Conservation (phyloP, 345 rosid genomes). For the Gynandropsis gynandra region DNA sequence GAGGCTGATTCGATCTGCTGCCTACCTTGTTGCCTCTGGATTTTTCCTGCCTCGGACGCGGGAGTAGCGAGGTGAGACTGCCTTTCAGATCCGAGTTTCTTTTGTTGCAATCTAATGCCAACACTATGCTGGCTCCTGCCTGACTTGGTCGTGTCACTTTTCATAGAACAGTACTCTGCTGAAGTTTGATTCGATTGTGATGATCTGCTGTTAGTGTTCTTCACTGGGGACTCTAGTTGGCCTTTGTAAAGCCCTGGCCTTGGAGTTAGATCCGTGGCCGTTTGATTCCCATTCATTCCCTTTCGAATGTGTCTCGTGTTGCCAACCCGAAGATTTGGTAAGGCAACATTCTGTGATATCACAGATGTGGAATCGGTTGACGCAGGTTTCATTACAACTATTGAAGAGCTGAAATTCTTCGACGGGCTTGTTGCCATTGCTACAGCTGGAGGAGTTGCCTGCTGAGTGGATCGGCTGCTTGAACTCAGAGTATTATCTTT, state of each 20-base stretch:
- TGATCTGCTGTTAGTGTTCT: constrained; percentile 28
- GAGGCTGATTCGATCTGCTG: constrained; percentile 41
- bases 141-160: constrained; percentile 25
- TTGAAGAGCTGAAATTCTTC: constrained; percentile 38
- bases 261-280: constrained; percentile 40
- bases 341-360: constrained; percentile 22
- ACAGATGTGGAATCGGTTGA: constrained; percentile 28
- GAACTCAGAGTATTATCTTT: constrained; percentile 28
- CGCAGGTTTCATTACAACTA: constrained; percentile 42
- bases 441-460: constrained; percentile 24
- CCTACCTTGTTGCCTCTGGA: constrained; percentile 35
- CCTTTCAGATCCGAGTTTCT: constrained; percentile 42
- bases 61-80: constrained; percentile 32
- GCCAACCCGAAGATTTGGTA: constrained; percentile 27
- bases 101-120: constrained; percentile 44
- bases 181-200: constrained; percentile 30
- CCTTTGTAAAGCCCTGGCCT: constrained; percentile 32
- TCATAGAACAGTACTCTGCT: constrained; percentile 26
- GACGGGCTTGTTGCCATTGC: constrained; percentile 21
- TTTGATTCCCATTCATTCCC: constrained; percentile 34
- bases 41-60: constrained; percentile 36
- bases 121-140: constrained; percentile 35
- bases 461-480: constrained; percentile 20
- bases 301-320: constrained; percentile 29
- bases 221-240: constrained; percentile 18